Base-by-base conservation (phyloP, 1,284 basidiomycete genomes). In the Fomes fomentarius region DNA sequence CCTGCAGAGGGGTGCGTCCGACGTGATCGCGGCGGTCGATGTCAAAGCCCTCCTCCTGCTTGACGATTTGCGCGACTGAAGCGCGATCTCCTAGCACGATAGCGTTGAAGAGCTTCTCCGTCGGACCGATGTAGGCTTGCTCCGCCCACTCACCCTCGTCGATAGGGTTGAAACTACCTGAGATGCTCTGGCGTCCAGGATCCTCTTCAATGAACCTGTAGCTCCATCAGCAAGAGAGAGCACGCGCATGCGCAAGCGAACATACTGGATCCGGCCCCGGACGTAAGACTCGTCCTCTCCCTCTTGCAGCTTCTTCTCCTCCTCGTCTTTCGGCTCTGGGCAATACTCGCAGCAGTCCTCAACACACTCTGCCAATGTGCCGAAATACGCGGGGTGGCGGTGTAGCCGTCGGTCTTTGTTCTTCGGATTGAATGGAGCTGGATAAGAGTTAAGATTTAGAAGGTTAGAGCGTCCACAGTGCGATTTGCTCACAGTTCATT, bases 111-210 rank as follows among this genome's bases (percentile, higher is more conserved):
- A 85, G 76, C 56, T 76, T 74, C 57, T 80, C 77, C 0, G 75
- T 76, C 14, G 74, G 73, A 2, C 77, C 79, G 58, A 83, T 73
- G 65, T 85, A 85, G 2, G 79, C 81, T 53, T 82, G 79, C 37
- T 75, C 80, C 47, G 77, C 77, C 84, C 84, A 86, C 71, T 84
- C 82, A 9, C 81, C 82, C n/a, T 77, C 79, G 58, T 85, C 82
- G 57, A 85, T 84, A 0, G 83, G 83, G 48, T 83, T 80, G 73
- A 86, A 85, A 59, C 80, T 82, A 2, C 83, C 83, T 0, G 82
- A 78, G 31, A 84, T 78, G 44, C 71, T 79, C 64, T 86, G 83
- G 15, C 82, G 79, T 0, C 83, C 83, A 1, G 83, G 81, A 56
- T 85, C 76, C 47, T 84, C 81, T 59, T 80, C 66, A 31, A 85